Evolutionary conservation across 1,284 basidiomycete species (phyloP), one percentile per base, ranked within the genome.

Genomic region (Cryptococcus sp.): DNA sequence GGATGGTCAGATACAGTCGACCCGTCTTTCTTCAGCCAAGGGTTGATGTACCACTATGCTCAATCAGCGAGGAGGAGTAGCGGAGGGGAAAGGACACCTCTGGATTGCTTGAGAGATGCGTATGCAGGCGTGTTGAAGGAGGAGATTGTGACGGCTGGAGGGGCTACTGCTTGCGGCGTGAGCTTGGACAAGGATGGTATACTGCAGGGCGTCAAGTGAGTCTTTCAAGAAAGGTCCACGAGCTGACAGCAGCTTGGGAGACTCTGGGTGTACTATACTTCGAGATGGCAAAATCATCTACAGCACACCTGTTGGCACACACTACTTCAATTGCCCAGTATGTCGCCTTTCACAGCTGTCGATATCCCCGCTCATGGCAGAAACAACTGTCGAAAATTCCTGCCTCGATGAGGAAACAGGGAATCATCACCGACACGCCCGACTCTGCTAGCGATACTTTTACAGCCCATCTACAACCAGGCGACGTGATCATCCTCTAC

Each of bases 1-100:
- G 78, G 78, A 21, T 80, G 79, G 79, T 72, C 74, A 5, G 74
- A 72, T 12, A 73, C 73, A 11, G 68, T 75, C 48, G 78, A 80
- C 56, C 78, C 78, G 1, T 72, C 75, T 0, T 68, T 78, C 18
- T 80, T 78, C 63, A 71, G 76, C 11, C 77, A 75, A 51, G 65
- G 73, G 4, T 65, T 78, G 12, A 74, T 77, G 69, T 76, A 72
- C 57, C 71, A 76, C 62, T 73, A 75, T 38, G 54, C 66, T 41
- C 48, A 62, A 49, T 58, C 65, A 5, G 52, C 59, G 3, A 12
- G 37, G 31, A 7, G 9, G 28, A n/a, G 28, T 14, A 31, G 7
- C 28, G 18, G 19, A 39, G 34, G 7, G 14, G 11, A 4, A 19
- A 7, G 12, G 11, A 25, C 47, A 16, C 70, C 74, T 6, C 54